Base-by-base conservation (phyloP, 1,284 basidiomycete genomes). In the Papiliotrema nemorosa region DNA sequence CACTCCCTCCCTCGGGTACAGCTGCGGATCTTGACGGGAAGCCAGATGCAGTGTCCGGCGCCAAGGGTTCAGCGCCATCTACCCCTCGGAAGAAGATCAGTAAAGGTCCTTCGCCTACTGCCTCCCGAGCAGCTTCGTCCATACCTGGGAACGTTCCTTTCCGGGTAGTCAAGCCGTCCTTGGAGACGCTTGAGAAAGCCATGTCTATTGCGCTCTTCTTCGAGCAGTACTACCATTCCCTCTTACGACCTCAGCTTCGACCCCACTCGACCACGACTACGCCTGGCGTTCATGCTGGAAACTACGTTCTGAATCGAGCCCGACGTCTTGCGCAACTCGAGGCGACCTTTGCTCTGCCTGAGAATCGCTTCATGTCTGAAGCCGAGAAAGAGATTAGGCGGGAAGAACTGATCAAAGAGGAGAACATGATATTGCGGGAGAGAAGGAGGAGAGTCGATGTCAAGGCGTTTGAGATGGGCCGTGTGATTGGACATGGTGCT, bases 401-500 rank as follows among this genome's bases (percentile, higher is more conserved):
- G 51, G 78, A 79, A 45, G 84, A 85, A 40, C 91, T 90, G 88
- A 78, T 80, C 41, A 82, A 85, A 70, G 91, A 90, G 67, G 92
- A 97, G 78, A 90, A 87, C 2, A 85, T 86, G 44, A 87, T 93
- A 72, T 78, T 97, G 64, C 84, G 92, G 44, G 90, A 92, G 62
- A 80, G 84, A 54, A 81, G 92, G 59, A 81, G 80, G 43, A 87
- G 86, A 69, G 86, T 97, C 38, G 87, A 88, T 64, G 84, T 84
- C 48, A 87, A 83, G 62, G 86, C 86, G 34, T 97, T 97, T 73
- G 81, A 84, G 58, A 88, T 88, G 72, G 81, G 97, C 59, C 89
- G 96, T 79, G 92, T 90, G 42, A 96, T 97, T 67, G 93, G 94
- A 38, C 90, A 96, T 71, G 93, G 92, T 64, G 93, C 94, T 5